Evolutionary conservation across 306 rosid genomes (phyloP), one percentile per base, ranked within the genome.

Genomic region (Trifolium subterraneum): DNA sequence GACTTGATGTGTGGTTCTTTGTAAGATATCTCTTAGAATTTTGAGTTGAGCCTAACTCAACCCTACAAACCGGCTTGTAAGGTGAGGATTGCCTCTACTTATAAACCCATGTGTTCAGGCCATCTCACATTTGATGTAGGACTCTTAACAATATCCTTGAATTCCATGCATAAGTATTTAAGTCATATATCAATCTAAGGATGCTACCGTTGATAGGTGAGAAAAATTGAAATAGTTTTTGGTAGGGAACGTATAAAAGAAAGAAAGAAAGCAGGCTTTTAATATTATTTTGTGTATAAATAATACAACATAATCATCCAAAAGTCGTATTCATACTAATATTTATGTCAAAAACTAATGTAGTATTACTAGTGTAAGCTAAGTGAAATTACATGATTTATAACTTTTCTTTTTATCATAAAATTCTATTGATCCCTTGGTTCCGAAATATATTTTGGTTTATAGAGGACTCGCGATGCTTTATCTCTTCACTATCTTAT

Each of bases 1-100:
- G 27, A 70, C 72, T 36, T 33, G 50, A 66, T 81, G 59, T 64
- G 66, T 38, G 25, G 69, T 73, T 44, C 67, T 72, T 38, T 59
- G 47, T 66, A 77, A 71, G 64, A 66, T 77, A 33, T 58, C 6
- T 29, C 6, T 29, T 29, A 29, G 33, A 29, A 29, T 29, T 29
- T 29, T 29, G 33, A 29, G 33, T 29, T 29, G 33, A 4, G 33
- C 7, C 6, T 29, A 29, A 29, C 33, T 29, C 33, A 29, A 29
- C 33, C 33, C 33, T 29, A 29, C 33, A 29, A 29, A 29, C 33
- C 33, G 7, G 33, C 6, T 29, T 29, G 33, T 4, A 29, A 29
- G 33, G 4, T 29, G 33, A 29, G 6, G 33, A 29, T 29, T 29
- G 33, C 6, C 33, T 29, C 33, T 29, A 29, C 33, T 29, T 29